phyloP scores from a whole-genome alignment of 208 protist genomes.

The Naegleria fowleri region DNA sequence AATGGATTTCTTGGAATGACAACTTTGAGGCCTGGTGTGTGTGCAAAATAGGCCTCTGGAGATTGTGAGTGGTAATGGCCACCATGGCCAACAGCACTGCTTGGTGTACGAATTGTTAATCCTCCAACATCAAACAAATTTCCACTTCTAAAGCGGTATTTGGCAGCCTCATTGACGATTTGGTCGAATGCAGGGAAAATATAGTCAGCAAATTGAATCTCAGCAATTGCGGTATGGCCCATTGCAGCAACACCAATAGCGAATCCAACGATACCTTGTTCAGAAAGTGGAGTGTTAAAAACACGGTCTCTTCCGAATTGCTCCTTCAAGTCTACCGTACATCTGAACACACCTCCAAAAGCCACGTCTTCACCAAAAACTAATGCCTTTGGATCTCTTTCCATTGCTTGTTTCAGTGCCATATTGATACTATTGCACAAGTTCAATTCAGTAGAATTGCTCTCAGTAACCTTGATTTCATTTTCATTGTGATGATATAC shows the following conservation, averaged over 20 bases:
- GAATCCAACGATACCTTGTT: slow-evolving; percentile 95
- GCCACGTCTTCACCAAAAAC: slow-evolving; percentile 94
- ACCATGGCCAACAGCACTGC: slow-evolving; percentile 92
- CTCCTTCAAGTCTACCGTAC: slow-evolving; percentile 65
- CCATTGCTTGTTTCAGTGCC: slow-evolving; percentile 81
- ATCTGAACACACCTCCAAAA: slow-evolving; percentile 95
- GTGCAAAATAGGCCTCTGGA: slow-evolving; percentile 89
- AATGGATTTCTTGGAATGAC: slow-evolving; percentile 60
- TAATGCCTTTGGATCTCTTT: slow-evolving; percentile 65
- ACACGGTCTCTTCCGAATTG: slow-evolving; percentile 77
- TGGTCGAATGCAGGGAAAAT: slow-evolving; percentile 97
- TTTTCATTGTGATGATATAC: not conserved
- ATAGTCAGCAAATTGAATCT: slow-evolving; percentile 98
- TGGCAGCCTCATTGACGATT: slow-evolving; percentile 97
- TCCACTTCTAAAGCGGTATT: slow-evolving; percentile 92
- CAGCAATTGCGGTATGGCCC: slow-evolving; percentile 82
- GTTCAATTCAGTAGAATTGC: slow-evolving; percentile 59
- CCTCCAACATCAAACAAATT: slow-evolving; percentile 80
- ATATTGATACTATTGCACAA: slow-evolving; percentile 87
- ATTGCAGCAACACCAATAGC: slow-evolving; percentile 81
- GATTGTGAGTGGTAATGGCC: slow-evolving; percentile 93
- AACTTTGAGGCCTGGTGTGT: slow-evolving; percentile 79
- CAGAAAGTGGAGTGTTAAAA: slow-evolving; percentile 92
- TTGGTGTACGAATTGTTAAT: slow-evolving; percentile 87
- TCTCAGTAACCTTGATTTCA: not conserved